These are phyloP conservation scores for Fusarium devonianum DNA, from an alignment of 2,329 filamentous ascomycete species.

Conservation along the genomic window DNA sequence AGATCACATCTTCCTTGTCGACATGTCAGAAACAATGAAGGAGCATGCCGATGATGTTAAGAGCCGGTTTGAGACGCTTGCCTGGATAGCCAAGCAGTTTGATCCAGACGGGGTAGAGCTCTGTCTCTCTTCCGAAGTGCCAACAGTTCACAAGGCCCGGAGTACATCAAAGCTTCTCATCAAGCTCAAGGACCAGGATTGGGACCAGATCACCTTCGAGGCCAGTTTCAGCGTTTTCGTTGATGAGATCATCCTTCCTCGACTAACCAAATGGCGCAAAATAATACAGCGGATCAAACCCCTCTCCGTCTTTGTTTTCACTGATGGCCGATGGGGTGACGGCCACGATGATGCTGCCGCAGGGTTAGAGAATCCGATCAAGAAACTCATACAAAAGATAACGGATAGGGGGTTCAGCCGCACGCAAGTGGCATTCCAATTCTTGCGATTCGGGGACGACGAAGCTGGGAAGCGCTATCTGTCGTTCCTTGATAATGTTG, in stretches of 20 bases:
- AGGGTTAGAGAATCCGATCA: slow-evolving; percentile 11
- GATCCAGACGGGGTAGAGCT: slow-evolving; percentile 18
- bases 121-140: slow-evolving; percentile 8
- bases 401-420: not conserved
- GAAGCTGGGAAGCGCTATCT: slow-evolving; percentile 9
- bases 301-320: slow-evolving; percentile 16
- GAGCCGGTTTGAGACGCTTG: not conserved
- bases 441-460: slow-evolving; percentile 19
- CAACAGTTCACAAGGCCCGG: not conserved
- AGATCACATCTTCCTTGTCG: slow-evolving; percentile 19
- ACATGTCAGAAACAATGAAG: slow-evolving; percentile 10
- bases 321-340: slow-evolving; percentile 16
- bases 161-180: not conserved
- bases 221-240: slow-evolving; percentile 12
- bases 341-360: not conserved
- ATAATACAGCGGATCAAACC: not conserved
- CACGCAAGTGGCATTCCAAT: slow-evolving; percentile 15
- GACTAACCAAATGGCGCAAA: not conserved
- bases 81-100: slow-evolving; percentile 14
- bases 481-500: slow-evolving; percentile 6
- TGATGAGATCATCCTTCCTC: slow-evolving; percentile 2
- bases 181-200: not conserved
- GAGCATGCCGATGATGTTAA: not conserved
- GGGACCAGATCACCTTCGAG: slow-evolving; percentile 13
- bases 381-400: slow-evolving; percentile 11